Base-by-base conservation (phyloP, 148 eudicot genomes). In the Cornus kousa region DNA sequence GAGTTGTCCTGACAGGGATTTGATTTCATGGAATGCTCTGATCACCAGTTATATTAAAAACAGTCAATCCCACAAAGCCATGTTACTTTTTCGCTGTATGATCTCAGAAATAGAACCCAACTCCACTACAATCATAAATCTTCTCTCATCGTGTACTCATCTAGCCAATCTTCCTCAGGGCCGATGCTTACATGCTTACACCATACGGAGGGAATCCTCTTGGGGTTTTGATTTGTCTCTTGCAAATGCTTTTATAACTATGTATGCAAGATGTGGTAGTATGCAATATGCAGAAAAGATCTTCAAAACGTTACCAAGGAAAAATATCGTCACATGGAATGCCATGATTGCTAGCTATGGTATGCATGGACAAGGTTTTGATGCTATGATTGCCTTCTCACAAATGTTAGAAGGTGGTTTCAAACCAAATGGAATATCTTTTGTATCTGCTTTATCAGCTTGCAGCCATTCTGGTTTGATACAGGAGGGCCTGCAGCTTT, bases 191-290 rank as follows among this genome's bases (percentile, higher is more conserved):
- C 88, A 87, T 79, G 88, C 88, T 75, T 89, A 87, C 75, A 55
- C 86, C 8, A 50, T 85, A 39, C 81, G 88, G 14, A 83, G 68
- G 80, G 55, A 72, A 22, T 82, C 70, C 62, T 83, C 78, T 13
- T 68, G 77, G 68, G 78, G 75, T 39, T 77, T 74, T 60, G 84
- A 87, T 48, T 64, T 83, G 64, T 74, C 83, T 32, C 77, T 87
- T 14, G 81, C 76, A 24, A 87, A 85, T 74, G 87, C 88, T 17
- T 75, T 89, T 65, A 19, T 89, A 76, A 80, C 86, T 8, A 87
- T 87, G 92, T 89, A 89, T 78, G 86, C 87, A 60, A 84, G 86
- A 79, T 89, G 89, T 77, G 90, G 90, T 43, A 79, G 72, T 43
- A 78, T 89, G 80, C 53, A 74, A 43, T 74, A 72, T 59, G 87